Conservation (phyloP, 345 rosid species). For the Salix udensis region DNA sequence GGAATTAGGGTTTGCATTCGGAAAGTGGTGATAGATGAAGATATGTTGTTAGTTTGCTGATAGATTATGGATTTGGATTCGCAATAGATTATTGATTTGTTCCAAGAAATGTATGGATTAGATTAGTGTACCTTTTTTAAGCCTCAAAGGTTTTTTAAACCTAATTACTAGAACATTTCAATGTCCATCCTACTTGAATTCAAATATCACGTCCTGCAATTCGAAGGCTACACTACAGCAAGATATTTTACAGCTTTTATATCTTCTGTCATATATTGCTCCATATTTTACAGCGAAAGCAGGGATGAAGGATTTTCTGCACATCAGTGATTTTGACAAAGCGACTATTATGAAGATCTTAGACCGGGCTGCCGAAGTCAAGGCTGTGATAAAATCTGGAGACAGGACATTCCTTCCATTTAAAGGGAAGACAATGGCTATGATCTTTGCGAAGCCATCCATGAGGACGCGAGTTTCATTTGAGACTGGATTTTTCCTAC, state of each 20-base stretch:
- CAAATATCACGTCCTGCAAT: too few species aligned
- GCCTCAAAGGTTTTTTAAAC: too few species aligned
- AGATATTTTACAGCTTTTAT: neutral
- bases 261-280: slow-evolving; percentile 7
- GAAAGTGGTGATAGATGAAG: neutral
- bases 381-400: slow-evolving; percentile 78
- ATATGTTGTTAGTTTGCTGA: neutral
- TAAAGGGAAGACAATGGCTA: slow-evolving; percentile 91
- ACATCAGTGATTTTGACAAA: slow-evolving; percentile 81
- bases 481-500: slow-evolving; percentile 90
- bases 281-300: slow-evolving; percentile 38
- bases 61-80: neutral
- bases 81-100: too few species aligned
- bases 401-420: slow-evolving; percentile 72
- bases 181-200: too few species aligned
- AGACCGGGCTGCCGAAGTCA: slow-evolving; percentile 73
- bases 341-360: slow-evolving; percentile 62
- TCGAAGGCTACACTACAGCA: too few species aligned
- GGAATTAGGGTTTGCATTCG: neutral
- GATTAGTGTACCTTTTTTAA: too few species aligned
- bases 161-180: too few species aligned
- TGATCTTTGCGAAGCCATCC: slow-evolving; percentile 96
- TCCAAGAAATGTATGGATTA: too few species aligned
- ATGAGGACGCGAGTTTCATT: slow-evolving; percentile 97
- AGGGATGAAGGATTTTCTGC: slow-evolving; percentile 64